Conservation (phyloP, 148 eudicot genomes). For the Vaccinium darrowii region DNA sequence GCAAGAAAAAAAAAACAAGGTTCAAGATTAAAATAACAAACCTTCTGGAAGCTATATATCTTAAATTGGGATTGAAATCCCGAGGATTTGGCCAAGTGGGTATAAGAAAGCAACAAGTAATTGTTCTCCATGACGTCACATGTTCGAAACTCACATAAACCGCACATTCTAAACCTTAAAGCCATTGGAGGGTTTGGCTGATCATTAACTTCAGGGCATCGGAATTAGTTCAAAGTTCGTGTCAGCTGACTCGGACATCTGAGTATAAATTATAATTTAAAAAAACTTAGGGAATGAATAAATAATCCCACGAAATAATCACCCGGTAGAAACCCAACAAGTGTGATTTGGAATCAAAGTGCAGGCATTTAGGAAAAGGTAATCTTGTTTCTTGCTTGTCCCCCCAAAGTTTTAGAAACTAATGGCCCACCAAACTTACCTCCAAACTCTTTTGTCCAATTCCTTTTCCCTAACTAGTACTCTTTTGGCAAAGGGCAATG, state of each 20-base stretch:
- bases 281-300: no score
- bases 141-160: no score
- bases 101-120: no score
- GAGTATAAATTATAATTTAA: no score
- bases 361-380: conserved; percentile 2
- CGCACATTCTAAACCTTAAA: no score
- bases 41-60: background rate
- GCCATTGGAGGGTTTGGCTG: no score
- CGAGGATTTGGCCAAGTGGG: no score
- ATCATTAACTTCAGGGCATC: no score
- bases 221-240: no score
- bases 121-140: no score
- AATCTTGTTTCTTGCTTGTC: conserved; percentile 8
- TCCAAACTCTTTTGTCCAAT: background rate
- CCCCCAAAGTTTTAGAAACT: conserved; percentile 4
- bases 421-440: conserved; percentile 8
- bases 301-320: background rate
- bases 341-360: background rate
- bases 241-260: no score
- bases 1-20: background rate
- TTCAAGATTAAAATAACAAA: background rate
- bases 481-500: background rate
- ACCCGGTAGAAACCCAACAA: background rate
- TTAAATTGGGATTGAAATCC: background rate
- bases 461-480: background rate